phyloP scores from a whole-genome alignment of 441 rosid species.

The Theobroma grandiflorum region DNA sequence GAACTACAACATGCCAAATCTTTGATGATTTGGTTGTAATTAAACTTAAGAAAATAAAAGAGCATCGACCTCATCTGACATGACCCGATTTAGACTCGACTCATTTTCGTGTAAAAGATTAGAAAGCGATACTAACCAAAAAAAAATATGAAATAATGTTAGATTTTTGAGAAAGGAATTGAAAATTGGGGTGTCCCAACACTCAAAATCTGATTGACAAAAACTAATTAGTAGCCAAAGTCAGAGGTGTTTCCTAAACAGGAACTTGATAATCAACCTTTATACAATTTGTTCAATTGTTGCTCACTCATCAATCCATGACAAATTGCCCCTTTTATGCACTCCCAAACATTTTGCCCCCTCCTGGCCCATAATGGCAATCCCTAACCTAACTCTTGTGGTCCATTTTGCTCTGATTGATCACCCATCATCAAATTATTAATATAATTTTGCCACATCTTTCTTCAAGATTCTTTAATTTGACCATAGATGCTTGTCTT shows the following conservation, averaged over 20 bases:
- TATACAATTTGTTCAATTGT: not conserved
- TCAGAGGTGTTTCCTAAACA: slow-evolving; percentile 21
- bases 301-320: slow-evolving; percentile 9
- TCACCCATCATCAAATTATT: not conserved
- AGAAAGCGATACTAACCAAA: not conserved
- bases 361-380: slow-evolving; percentile 21
- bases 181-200: not conserved
- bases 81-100: not conserved
- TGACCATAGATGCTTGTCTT: not conserved
- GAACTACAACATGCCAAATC: not conserved
- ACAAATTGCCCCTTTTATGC: slow-evolving; percentile 1
- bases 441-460: not conserved
- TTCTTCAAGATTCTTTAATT: not conserved
- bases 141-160: too few relatives aligned
- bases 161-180: too few relatives aligned
- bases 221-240: slow-evolving; percentile 3
- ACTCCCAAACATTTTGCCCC: not conserved
- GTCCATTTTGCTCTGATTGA: not conserved
- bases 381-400: slow-evolving; percentile 16
- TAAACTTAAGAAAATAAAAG: slow-evolving; percentile 17
- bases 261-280: not conserved
- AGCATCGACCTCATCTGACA: not conserved
- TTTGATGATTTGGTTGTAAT: not conserved
- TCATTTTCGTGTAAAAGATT: not conserved
- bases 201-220: slow-evolving; percentile 12